These are phyloP conservation scores for Vickermania spadyakhi DNA, from an alignment of 208 protist species.

Conservation along the genomic window DNA sequence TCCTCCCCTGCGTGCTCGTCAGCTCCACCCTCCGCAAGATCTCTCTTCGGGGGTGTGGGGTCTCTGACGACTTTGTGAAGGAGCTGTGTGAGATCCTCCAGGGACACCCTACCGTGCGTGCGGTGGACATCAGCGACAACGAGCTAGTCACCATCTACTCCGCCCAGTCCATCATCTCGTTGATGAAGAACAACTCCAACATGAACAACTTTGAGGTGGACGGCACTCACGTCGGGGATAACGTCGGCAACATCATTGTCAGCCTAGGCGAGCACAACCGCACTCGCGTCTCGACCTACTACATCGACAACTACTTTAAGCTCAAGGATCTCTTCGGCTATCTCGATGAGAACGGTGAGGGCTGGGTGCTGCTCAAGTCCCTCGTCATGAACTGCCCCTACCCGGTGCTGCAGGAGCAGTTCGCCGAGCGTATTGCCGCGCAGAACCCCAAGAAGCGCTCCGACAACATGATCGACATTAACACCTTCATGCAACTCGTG, in stretches of 20 bases:
- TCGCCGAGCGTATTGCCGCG: slow-evolving; percentile 59
- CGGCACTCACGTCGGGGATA: slow-evolving; percentile 61
- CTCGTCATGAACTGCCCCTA: slow-evolving; percentile 63
- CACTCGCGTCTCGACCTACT: slow-evolving; percentile 51
- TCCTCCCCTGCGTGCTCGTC: slow-evolving; percentile 57
- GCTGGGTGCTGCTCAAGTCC: slow-evolving; percentile 66
- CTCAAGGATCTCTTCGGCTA: slow-evolving; percentile 81
- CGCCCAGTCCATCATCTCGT: slow-evolving; percentile 45
- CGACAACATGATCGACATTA: slow-evolving; percentile 58
- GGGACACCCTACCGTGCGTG: slow-evolving; percentile 51
- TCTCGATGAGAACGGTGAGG: slow-evolving; percentile 59
- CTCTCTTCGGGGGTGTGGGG: slow-evolving; percentile 38
- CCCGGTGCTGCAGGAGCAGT: slow-evolving; percentile 74
- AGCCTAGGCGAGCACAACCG: slow-evolving; percentile 47
- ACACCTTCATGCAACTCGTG: slow-evolving; percentile 73
- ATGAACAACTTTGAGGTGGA: slow-evolving; percentile 58
- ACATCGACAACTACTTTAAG: slow-evolving; percentile 70
- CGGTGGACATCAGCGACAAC: slow-evolving; percentile 68
- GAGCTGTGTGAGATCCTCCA: slow-evolving; percentile 47
- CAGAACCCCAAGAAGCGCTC: slow-evolving; percentile 52
- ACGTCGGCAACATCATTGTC: slow-evolving; percentile 60
- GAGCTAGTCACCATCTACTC: slow-evolving; percentile 66
- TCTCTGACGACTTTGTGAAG: slow-evolving; percentile 68
- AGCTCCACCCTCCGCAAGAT: slow-evolving; percentile 66
- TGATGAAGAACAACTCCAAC: slow-evolving; percentile 64